phyloP scores from a whole-genome alignment of 371 early-diverging fungal genomes.

The Blyttiomyces sp. region DNA sequence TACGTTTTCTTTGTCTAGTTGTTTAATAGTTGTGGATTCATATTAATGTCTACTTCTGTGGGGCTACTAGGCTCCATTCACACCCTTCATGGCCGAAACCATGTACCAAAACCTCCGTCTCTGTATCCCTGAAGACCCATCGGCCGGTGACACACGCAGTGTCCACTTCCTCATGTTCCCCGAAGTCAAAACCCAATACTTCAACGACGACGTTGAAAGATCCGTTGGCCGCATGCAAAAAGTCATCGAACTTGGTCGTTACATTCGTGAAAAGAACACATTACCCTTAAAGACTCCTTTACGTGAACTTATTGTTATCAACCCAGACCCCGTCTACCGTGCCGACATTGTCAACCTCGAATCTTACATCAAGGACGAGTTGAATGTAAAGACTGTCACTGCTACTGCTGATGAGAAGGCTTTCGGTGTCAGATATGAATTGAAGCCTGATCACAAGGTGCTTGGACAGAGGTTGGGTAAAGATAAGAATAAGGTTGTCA shows the following conservation, averaged over 20 bases:
- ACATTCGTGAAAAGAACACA: slow-evolving; percentile 91
- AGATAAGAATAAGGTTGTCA: slow-evolving; percentile 83
- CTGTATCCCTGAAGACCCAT: slow-evolving; percentile 49
- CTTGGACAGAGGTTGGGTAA: slow-evolving; percentile 88
- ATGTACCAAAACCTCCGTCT: slow-evolving; percentile 93
- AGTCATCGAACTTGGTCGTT: slow-evolving; percentile 96
- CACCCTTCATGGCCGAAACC: slow-evolving; percentile 97
- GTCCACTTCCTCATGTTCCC: slow-evolving; percentile 94
- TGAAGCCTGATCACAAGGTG: slow-evolving; percentile 87
- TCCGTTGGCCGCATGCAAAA: slow-evolving; percentile 93
- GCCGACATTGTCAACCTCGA: slow-evolving; percentile 81
- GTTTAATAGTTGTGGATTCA: neutral
- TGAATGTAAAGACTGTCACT: slow-evolving; percentile 84
- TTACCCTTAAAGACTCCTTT: slow-evolving; percentile 97
- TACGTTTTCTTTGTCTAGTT: neutral
- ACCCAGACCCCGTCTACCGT: slow-evolving; percentile 82
- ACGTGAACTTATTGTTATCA: slow-evolving; percentile 90
- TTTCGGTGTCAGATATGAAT: slow-evolving; percentile 89
- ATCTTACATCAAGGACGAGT: slow-evolving; percentile 89
- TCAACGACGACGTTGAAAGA: slow-evolving; percentile 92
- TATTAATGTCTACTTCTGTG: neutral
- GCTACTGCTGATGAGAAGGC: slow-evolving; percentile 86
- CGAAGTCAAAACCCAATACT: slow-evolving; percentile 89
- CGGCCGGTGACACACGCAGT: slow-evolving; percentile 73
- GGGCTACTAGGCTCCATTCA: slow-evolving; percentile 83